A percentile compares a stretch with the other conserved stretches of the same genome.
Conservation (phyloP, 2,329 filamentous ascomycete species). For the Aspergillus ustus region DNA sequence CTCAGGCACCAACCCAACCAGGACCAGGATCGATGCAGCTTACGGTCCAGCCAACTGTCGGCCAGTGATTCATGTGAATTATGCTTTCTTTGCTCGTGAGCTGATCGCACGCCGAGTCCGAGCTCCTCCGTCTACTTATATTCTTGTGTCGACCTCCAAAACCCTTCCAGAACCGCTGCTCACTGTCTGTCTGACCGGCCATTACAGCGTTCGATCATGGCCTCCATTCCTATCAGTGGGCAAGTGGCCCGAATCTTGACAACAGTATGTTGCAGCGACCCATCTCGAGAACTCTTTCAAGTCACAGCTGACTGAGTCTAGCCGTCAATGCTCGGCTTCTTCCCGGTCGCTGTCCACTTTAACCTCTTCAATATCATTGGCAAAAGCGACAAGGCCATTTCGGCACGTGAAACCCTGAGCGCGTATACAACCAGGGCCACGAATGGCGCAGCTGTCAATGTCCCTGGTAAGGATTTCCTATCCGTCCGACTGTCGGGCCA, state of each 20-base stretch:
- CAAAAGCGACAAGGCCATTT: slow-evolving; percentile 28
- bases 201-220: neutral
- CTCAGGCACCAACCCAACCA: neutral
- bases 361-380: slow-evolving; percentile 38
- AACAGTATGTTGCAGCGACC: neutral
- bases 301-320: slow-evolving; percentile 11
- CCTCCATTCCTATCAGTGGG: neutral
- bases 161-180: no score
- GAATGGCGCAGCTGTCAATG: neutral
- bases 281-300: neutral
- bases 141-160: neutral
- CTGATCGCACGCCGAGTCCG: neutral
- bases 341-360: slow-evolving; percentile 44
- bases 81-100: neutral
- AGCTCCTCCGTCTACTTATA: neutral
- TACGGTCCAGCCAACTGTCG: no score
- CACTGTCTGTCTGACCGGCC: no score
- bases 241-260: neutral
- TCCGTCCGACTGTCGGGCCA: neutral
- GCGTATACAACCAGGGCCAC: slow-evolving; percentile 23
- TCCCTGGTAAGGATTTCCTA: neutral
- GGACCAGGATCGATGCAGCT: no score
- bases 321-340: slow-evolving; percentile 40
- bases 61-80: neutral
- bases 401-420: slow-evolving; percentile 31